Conservation (phyloP, 257 asterid species). For the Voacanga thouarsii region DNA sequence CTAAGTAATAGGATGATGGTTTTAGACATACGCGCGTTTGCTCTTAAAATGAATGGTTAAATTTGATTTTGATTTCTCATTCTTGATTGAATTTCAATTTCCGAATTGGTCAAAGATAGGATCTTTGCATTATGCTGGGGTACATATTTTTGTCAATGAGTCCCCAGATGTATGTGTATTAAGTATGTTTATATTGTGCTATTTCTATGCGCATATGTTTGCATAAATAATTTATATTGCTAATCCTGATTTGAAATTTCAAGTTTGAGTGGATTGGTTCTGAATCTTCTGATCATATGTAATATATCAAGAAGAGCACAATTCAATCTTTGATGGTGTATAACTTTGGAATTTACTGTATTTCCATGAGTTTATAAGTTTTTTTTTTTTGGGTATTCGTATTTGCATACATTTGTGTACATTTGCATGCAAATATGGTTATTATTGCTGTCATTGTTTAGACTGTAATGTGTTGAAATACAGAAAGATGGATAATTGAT, state of each 20-base stretch:
- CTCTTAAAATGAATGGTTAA: constrained; percentile 1
- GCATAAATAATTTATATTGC: neutral
- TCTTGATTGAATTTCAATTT: constrained; percentile 5
- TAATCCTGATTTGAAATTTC: neutral
- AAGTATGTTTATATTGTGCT: neutral
- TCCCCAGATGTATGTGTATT: neutral
- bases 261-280: neutral
- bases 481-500: neutral
- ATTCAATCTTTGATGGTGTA: neutral
- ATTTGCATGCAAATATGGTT: neutral
- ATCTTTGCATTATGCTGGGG: neutral
- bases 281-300: neutral
- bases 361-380: neutral
- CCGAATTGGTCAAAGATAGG: neutral
- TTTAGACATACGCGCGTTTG: constrained; percentile 3
- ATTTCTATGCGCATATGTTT: neutral
- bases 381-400: neutral
- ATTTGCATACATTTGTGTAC: neutral
- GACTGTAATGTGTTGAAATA: neutral
- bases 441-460: neutral
- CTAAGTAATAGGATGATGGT: neutral
- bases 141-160: neutral
- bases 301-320: neutral
- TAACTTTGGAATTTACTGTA: neutral
- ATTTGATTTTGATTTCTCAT: neutral